Conservation (phyloP, 108 stramenopile species). For the Nitzschia inconspicua region DNA sequence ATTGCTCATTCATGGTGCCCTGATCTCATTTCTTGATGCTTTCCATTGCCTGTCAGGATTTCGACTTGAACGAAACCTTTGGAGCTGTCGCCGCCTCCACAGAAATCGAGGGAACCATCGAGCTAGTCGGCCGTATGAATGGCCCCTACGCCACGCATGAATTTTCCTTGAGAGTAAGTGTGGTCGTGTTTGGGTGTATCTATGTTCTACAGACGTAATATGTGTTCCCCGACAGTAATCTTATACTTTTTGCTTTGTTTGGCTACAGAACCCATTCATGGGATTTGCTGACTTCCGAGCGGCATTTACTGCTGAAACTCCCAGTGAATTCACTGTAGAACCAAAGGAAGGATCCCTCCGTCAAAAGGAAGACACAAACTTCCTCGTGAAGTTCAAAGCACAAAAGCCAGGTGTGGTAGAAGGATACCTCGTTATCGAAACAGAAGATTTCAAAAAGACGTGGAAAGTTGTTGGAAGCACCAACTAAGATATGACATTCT, state of each 20-base stretch:
- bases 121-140: conserved; percentile 45
- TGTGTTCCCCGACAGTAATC: background rate
- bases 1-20: background rate
- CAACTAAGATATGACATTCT: background rate
- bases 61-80: conserved; percentile 72
- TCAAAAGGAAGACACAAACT: conserved; percentile 52
- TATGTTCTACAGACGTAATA: background rate
- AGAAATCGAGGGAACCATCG: conserved; percentile 56
- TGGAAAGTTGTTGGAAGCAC: conserved; percentile 69
- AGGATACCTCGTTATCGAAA: conserved; percentile 81
- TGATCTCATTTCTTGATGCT: background rate
- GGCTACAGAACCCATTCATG: conserved; percentile 71
- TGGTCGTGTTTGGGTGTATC: background rate
- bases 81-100: conserved; percentile 59
- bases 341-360: conserved; percentile 70
- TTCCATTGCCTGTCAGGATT: conserved; percentile 30
- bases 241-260: background rate
- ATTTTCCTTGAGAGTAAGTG: conserved; percentile 43
- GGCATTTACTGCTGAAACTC: conserved; percentile 65
- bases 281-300: conserved; percentile 89
- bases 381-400: conserved; percentile 71
- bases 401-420: conserved; percentile 49
- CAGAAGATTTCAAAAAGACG: conserved; percentile 87
- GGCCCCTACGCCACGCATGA: conserved; percentile 42
- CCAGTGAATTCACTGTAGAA: conserved; percentile 55